phyloP scores from a whole-genome alignment of 2,329 filamentous ascomycete species.

The Fusarium bactridioides region DNA sequence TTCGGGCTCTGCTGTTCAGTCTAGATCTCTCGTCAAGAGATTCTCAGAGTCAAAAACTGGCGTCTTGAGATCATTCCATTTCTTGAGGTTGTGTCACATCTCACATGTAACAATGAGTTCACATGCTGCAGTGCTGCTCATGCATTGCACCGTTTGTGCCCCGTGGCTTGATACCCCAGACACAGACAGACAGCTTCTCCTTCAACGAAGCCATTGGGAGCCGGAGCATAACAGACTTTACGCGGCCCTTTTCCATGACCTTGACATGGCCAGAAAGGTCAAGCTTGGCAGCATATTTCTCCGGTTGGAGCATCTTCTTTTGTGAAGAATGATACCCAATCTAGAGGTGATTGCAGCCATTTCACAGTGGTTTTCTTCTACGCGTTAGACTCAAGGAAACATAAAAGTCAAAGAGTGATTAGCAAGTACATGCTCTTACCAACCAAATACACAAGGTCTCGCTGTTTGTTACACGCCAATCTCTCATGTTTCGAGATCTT shows the following conservation, averaged over 20 bases:
- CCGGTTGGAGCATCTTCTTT: neutral
- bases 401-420: neutral
- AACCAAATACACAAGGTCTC: neutral
- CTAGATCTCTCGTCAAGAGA: neutral
- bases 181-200: neutral
- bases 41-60: neutral
- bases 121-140: slow-evolving; percentile 9
- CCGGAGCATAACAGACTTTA: neutral
- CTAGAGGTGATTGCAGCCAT: neutral
- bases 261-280: neutral
- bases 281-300: neutral
- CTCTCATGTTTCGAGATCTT: neutral
- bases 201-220: neutral
- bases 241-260: neutral
- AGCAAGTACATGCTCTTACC: neutral
- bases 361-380: neutral
- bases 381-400: neutral
- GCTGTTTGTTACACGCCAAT: neutral
- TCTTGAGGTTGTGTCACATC: slow-evolving; percentile 15
- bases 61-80: slow-evolving; percentile 14
- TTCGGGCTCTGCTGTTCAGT: neutral
- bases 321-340: neutral
- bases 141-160: neutral
- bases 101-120: slow-evolving; percentile 7
- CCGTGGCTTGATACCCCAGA: neutral